These are phyloP conservation scores for Phytophthora pinifolia DNA, from an alignment of 352 stramenopile species.

Conservation along the genomic window DNA sequence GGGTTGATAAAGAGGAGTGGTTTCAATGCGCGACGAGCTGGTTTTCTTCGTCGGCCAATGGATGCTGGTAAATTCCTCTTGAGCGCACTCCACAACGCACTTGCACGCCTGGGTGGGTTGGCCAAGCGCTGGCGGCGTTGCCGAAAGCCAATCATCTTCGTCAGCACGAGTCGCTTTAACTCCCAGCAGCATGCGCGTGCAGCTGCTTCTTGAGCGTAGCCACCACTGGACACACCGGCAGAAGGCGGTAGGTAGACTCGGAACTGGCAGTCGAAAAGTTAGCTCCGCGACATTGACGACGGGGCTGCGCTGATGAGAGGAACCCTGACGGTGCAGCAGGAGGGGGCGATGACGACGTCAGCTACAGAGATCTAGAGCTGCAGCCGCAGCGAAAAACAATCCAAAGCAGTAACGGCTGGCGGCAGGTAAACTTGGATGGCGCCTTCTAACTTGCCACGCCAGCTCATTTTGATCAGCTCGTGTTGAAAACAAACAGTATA, in stretches of 20 bases:
- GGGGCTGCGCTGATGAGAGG: slow-evolving; percentile 15
- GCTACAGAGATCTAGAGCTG: slow-evolving; percentile 2
- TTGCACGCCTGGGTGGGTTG: slow-evolving; percentile 39
- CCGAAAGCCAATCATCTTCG: slow-evolving; percentile 26
- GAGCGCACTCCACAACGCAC: slow-evolving; percentile 49
- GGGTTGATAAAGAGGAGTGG: slow-evolving; percentile 68
- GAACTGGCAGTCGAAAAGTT: slow-evolving; percentile 15
- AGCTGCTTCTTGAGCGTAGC: background rate
- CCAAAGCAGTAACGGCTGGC: slow-evolving; percentile 30
- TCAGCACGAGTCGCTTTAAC: slow-evolving; percentile 3
- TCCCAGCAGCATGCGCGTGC: slow-evolving; percentile 22
- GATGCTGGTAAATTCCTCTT: slow-evolving; percentile 59
- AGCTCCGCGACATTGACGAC: slow-evolving; percentile 34
- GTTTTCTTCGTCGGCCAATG: slow-evolving; percentile 37
- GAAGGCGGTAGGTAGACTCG: slow-evolving; percentile 12
- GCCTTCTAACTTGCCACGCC: background rate
- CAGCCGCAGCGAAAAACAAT: slow-evolving; percentile 5
- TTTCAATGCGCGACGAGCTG: slow-evolving; percentile 21
- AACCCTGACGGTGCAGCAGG: slow-evolving; percentile 5
- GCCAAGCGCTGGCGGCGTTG: slow-evolving; percentile 16
- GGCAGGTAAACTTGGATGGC: slow-evolving; percentile 16
- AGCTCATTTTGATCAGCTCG: background rate
- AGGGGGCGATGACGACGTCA: slow-evolving; percentile 16
- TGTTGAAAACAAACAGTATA: slow-evolving; percentile 9
- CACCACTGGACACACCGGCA: slow-evolving; percentile 2